These are phyloP conservation scores for Leptomonas pyrrhocoris DNA, from an alignment of 208 protist species.

Conservation along the genomic window DNA sequence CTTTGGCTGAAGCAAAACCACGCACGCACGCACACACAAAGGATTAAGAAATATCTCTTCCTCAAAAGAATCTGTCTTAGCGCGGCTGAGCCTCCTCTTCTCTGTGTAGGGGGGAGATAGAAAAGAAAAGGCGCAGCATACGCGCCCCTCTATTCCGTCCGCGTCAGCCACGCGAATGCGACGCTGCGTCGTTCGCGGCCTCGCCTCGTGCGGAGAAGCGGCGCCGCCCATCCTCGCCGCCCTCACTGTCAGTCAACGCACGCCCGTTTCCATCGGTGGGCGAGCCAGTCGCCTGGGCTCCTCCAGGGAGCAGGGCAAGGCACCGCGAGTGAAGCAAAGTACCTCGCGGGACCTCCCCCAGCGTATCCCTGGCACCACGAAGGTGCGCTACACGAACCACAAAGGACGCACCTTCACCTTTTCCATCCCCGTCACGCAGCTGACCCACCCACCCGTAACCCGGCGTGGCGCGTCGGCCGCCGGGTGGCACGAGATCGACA, in stretches of 20 bases:
- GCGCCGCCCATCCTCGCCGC: neutral
- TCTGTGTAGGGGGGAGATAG: too few species aligned
- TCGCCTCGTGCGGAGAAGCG: neutral
- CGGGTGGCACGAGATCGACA: constrained; percentile 81
- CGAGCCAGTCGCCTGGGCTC: constrained; percentile 43
- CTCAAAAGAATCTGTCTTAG: too few species aligned
- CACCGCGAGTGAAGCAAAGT: constrained; percentile 68
- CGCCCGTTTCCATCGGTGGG: constrained; percentile 18
- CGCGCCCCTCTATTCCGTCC: too few species aligned
- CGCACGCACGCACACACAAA: too few species aligned
- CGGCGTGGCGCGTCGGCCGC: constrained; percentile 35
- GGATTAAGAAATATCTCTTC: too few species aligned
- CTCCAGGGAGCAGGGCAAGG: constrained; percentile 35
- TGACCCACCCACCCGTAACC: constrained; percentile 74
- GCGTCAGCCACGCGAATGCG: neutral
- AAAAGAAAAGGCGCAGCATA: too few species aligned
- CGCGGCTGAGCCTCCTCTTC: too few species aligned
- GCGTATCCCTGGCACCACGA: constrained; percentile 82
- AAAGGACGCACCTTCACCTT: constrained; percentile 86
- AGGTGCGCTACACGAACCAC: constrained; percentile 84
- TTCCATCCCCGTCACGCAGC: constrained; percentile 72
- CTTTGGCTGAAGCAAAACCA: too few species aligned
- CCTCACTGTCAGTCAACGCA: neutral
- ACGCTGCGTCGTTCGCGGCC: neutral
- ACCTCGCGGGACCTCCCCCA: constrained; percentile 37